phyloP scores from a whole-genome alignment of 2,329 filamentous ascomycete species.

The Uncinocarpus reesii region DNA sequence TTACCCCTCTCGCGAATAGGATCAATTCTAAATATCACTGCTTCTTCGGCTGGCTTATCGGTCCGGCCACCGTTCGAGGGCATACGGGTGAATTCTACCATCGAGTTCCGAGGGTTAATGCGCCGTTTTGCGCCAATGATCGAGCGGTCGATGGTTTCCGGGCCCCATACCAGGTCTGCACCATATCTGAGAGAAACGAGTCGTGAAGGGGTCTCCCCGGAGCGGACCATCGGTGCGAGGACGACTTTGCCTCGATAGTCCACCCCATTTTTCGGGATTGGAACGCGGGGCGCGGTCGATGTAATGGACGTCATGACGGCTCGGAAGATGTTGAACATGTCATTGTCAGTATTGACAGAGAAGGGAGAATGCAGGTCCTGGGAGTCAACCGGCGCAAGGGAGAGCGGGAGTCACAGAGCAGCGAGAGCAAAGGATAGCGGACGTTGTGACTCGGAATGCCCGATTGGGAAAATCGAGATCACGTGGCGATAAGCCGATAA shows the following conservation, averaged over 20 bases:
- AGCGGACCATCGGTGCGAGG: conserved; percentile 94
- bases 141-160: conserved; percentile 85
- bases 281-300: conserved; percentile 49
- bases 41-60: conserved; percentile 41
- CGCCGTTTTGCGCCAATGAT: conserved; percentile 77
- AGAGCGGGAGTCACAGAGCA: not conserved
- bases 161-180: conserved; percentile 94
- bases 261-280: conserved; percentile 77
- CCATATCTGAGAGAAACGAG: conserved; percentile 86
- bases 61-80: conserved; percentile 55
- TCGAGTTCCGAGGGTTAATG: conserved; percentile 64
- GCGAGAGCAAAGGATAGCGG: not conserved
- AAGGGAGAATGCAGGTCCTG: not conserved
- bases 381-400: not conserved
- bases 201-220: conserved; percentile 86
- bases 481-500: conserved; percentile 6
- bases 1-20: conserved; percentile 62
- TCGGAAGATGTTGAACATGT: conserved; percentile 37
- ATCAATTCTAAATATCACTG: conserved; percentile 74
- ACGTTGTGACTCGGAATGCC: conserved; percentile 1
- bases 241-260: conserved; percentile 92
- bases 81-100: conserved; percentile 72
- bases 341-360: conserved; percentile 20
- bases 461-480: not conserved
- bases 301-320: conserved; percentile 45